phyloP scores from a whole-genome alignment of 139 green algal genomes.

The Coelastrella sp. region DNA sequence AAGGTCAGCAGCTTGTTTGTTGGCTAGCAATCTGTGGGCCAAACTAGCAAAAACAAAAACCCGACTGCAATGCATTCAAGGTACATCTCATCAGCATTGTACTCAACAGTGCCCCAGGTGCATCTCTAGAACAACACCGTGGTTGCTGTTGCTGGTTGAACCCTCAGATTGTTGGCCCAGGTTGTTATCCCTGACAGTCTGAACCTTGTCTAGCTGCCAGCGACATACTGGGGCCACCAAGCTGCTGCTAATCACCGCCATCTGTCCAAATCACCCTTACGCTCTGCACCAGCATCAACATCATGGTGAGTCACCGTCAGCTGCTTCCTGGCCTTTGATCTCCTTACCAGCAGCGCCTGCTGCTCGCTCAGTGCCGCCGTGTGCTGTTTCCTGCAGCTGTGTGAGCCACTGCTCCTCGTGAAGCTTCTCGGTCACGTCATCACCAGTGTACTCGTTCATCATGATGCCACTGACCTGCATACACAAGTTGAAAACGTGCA shows the following conservation, averaged over 20 bases:
- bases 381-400: slow-evolving; percentile 43
- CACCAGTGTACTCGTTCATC: slow-evolving; percentile 53
- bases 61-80: no score
- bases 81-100: no score
- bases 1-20: no score
- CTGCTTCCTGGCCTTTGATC: neutral
- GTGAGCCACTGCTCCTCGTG: slow-evolving; percentile 52
- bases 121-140: no score
- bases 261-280: neutral
- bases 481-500: neutral
- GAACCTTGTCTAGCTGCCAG: no score
- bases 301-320: neutral
- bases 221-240: no score
- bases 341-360: neutral
- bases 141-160: no score
- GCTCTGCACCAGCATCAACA: neutral
- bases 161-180: no score
- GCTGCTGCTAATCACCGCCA: neutral
- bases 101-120: no score
- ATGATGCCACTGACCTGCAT: slow-evolving; percentile 49
- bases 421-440: slow-evolving; percentile 44
- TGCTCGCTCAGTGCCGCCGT: slow-evolving; percentile 17
- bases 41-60: no score
- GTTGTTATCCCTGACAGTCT: no score
- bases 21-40: no score